Evolutionary conservation across 2,329 filamentous ascomycete species (phyloP), one percentile per base, ranked within the genome.

Genomic region (Trichoderma semiorbis): DNA sequence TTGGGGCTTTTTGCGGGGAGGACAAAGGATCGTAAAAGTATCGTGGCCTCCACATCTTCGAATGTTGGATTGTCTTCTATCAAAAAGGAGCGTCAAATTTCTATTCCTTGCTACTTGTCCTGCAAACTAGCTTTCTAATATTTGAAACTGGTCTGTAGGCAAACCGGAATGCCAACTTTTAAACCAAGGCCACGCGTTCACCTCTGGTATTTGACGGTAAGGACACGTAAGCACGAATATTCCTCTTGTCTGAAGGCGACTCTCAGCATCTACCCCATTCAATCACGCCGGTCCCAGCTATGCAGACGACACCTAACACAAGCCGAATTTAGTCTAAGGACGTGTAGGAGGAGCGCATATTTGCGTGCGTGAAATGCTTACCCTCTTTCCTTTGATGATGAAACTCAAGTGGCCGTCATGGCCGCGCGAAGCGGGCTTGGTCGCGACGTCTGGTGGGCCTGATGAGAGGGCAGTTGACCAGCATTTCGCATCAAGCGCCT

Each of bases 391-490:
- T 72, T 74, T 75, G 73, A 75, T 81, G 75, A 75, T 78, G 73
- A 76, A 80, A 80, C 85, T 87, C 84, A 89, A 87, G 84, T 84
- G 81, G 85, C 85, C 86, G 85, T 89, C 89, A 87, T 90, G 83
- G 90, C 86, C 84, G 87, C 87, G 84, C 89, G 89, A 85, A 91
- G 89, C 84, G 89, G 89, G 84, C 89, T 91, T 77, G 89, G 89
- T 80, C 85, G 87, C 79, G 85, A 85, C 81, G 87, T 87, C 83
- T 86, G 84, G 78, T 85, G 81, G 76, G 77, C 79, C 76, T 79
- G 74, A 78, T 81, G 78, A 79, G 81, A 76, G 82, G 82, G 79
- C 82, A 81, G 77, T 83, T 83, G 78, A 78, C 83, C 79, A 81
- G 84, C 79, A 76, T 80, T 83, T 79, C 84, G 84, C 80, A 81